Evolutionary conservation across 2,329 filamentous ascomycete genomes (phyloP).

Genomic region (Emydomyces testavorans): DNA sequence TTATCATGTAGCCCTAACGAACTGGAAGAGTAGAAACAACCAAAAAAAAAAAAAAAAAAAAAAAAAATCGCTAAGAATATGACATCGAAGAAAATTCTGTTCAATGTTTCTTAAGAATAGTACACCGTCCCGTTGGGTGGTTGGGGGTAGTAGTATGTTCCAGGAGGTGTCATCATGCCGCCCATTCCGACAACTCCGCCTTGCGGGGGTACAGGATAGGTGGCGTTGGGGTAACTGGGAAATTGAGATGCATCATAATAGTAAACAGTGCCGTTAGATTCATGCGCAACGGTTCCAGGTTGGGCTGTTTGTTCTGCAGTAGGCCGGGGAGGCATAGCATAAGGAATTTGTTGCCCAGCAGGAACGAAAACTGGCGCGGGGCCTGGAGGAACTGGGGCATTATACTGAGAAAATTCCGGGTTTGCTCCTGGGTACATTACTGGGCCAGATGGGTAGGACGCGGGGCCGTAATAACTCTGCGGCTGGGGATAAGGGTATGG

Average conservation of each 20-base stretch:
- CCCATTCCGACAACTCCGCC: slow-evolving; percentile 57
- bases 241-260: slow-evolving; percentile 78
- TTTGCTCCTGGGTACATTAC: slow-evolving; percentile 57
- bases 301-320: slow-evolving; percentile 36
- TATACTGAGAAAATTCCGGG: slow-evolving; percentile 34
- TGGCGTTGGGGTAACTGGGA: slow-evolving; percentile 39
- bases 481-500: slow-evolving; percentile 53
- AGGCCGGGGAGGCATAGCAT: slow-evolving; percentile 18
- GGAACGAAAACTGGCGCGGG: slow-evolving; percentile 49
- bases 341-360: slow-evolving; percentile 24
- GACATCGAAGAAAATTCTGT: background rate
- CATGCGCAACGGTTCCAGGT: slow-evolving; percentile 58
- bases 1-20: slow-evolving; percentile 2
- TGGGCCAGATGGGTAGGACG: slow-evolving; percentile 45
- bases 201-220: slow-evolving; percentile 44
- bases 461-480: slow-evolving; percentile 47
- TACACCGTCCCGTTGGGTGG: slow-evolving; percentile 44
- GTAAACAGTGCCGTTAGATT: slow-evolving; percentile 91
- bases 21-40: background rate
- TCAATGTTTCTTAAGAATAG: slow-evolving; percentile 37
- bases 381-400: slow-evolving; percentile 37
- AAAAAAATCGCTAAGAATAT: background rate
- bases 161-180: slow-evolving; percentile 62
- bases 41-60: background rate
- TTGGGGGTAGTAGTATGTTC: slow-evolving; percentile 47